These are phyloP conservation scores for Daldinia vernicosa DNA, from an alignment of 495 filamentous ascomycete species.

Conservation along the genomic window DNA sequence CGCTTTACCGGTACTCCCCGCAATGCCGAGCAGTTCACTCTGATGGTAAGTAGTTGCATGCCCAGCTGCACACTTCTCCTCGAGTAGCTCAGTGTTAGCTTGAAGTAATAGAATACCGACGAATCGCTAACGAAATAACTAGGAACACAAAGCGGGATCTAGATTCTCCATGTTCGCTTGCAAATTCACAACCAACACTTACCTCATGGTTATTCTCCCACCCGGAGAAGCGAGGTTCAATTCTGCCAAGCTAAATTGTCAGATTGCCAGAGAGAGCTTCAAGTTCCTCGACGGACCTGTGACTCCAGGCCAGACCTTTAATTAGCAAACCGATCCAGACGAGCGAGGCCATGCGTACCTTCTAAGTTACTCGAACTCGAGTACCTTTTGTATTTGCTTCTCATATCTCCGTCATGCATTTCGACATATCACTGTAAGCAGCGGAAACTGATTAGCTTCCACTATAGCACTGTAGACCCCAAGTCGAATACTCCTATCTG, in stretches of 20 bases:
- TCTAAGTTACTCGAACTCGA: neutral
- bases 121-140: conserved; percentile 22
- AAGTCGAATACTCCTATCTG: neutral
- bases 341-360: neutral
- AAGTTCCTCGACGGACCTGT: conserved; percentile 60
- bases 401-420: neutral
- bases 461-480: neutral
- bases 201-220: conserved; percentile 88
- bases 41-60: conserved; percentile 50
- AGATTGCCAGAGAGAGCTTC: conserved; percentile 84
- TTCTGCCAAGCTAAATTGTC: conserved; percentile 86
- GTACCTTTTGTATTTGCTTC: conserved; percentile 12
- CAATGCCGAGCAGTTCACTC: conserved; percentile 64
- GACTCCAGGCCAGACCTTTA: conserved; percentile 30
- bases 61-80: neutral
- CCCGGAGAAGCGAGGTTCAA: conserved; percentile 89
- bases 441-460: neutral
- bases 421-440: neutral
- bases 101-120: neutral
- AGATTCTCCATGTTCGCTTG: conserved; percentile 91
- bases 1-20: conserved; percentile 61
- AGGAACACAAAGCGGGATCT: conserved; percentile 62
- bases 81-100: neutral
- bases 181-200: conserved; percentile 95
- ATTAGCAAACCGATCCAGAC: conserved; percentile 9